Evolutionary conservation across 352 stramenopile genomes (phyloP), one percentile per base, ranked within the genome.

Genomic region (Pythium brachiatum): DNA sequence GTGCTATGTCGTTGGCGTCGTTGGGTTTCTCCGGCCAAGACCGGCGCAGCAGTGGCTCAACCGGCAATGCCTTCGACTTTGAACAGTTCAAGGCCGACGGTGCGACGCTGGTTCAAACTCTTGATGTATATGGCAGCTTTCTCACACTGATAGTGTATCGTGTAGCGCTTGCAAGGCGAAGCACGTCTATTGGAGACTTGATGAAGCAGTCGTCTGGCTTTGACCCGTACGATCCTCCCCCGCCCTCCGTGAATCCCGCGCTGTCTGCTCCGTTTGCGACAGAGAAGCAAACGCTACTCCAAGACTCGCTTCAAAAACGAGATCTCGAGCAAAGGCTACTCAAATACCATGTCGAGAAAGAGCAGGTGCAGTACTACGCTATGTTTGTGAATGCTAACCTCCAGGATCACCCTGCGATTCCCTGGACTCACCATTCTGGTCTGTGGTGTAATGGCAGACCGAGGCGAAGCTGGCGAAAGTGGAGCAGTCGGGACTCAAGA

Each of bases 301-400:
- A 74, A 25, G 73, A 81, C 29, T 68, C 75, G 5, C 47, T 74
- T 6, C 57, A 76, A 23, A 72, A 66, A 25, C 73, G 73, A 2
- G 68, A 81, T n/a, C 60, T 81, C n/a, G 73, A 84, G 53, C 64
- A 76, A 18, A 64, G 69, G 15, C 66, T 84, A 4, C 68, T 84
- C 65, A 61, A 68, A 29, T 60, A 78, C 16, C 71, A 84, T 38
- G 60, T 84, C 12, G 70, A 84, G 31, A 84, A 80, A 47, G 73
- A 79, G 21, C 73, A 81, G 74, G 74, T 79, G 41, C 6, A 11
- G 18, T 52, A 7, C 8, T 20, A 6, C 16, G 12, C 11, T 62
- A n/a, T 53, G 18, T 43, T 23, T 57, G n/a, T n/a, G n/a, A n/a
- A n/a, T n/a, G n/a, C n/a, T n/a, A n/a, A n/a, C n/a, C n/a, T n/a